Base-by-base conservation (phyloP, 1,284 basidiomycete genomes). In the Anthracocystis panici-leucophaei region DNA sequence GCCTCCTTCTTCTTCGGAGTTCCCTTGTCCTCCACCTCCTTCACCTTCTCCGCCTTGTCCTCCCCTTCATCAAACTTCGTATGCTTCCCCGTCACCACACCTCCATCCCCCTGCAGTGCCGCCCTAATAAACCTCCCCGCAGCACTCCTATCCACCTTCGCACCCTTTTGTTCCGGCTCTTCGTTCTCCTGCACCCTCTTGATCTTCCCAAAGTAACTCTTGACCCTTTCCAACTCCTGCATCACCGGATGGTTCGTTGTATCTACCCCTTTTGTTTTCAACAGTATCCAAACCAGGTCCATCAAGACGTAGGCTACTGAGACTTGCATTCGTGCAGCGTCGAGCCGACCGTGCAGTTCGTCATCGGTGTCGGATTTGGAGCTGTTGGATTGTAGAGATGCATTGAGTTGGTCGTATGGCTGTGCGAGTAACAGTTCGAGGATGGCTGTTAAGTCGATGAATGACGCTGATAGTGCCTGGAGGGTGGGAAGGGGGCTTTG, bases 121-220 rank as follows among this genome's bases (percentile, higher is more conserved):
- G 72, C 72, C 10, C 74, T 27, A 25, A 79, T 77, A 31, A 79
- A 79, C 21, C 77, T 56, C 3, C 68, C 74, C 6, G 77, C 77
- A 0, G 77, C 77, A 23, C 66, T 65, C 41, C 42, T 70, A 48
- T 79, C 77, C 27, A 79, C 42, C 40, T 52, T 76, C 3, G 35
- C 25, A 5, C 62, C 45, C 29, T 48, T 48, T 2, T 57, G 46
- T 27, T 51, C 31, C 35, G 65, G 71, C 48, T 58, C 57, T 44
- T 75, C 64, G 23, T 56, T 46, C 6, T 67, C 54, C 57, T 80
- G 73, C 1, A 66, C 78, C 11, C 51, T 27, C 53, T 79, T 67
- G 51, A 81, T 77, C 65, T 81, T 81, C 14, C 44, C 56, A 56
- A 81, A 80, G 51, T 81, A 81, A 41, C 66, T 55, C 65, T 80